Evolutionary conservation across 2,329 filamentous ascomycete genomes (phyloP), one percentile per base, ranked within the genome.

Genomic region (Dactylellina drechsleri): DNA sequence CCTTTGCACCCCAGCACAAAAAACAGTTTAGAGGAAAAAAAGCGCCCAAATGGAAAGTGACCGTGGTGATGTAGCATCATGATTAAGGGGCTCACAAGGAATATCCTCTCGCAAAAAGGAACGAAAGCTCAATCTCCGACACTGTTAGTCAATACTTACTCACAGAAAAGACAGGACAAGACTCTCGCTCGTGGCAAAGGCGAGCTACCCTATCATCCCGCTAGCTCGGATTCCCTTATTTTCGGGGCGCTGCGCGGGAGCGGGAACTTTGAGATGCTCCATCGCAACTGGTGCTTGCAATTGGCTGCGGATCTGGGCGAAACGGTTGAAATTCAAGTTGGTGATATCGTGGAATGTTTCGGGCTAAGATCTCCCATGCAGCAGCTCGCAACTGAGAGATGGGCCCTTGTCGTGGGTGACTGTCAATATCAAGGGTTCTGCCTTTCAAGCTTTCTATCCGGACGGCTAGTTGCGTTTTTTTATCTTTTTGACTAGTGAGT

Each of bases 21-120:
- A 36, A 36, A 36, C 28, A 36, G 26, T n/a, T 8, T 2, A 54
- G 50, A 20, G 6, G 20, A 52, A 52, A 23, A 50, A 50, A 52
- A 2, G 4, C 23, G 47, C 47, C 18, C 47, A 52, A 54, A 20
- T 16, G n/a, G 43, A 71, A 71, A 71, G 66, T 71, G 66, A 52
- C 66, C 59, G 66, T 28, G 20, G 45, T 47, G 31, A 36, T 53
- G 57, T 71, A 71, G 58, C 66, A 71, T 64, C 53, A 65, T 71
- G 66, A 66, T 74, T 74, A 74, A 74, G 70, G 70, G 70, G 66
- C 28, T 56, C 66, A 71, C 66, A 52, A 67, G 64, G 60, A 47
- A 66, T 23, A 66, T 49, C 40, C 28, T 28, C 23, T 61, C 20
- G 23, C 41, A 31, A 67, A 45, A 59, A 66, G 50, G 57, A 66